phyloP scores from a whole-genome alignment of 257 asterid genomes.

The Solanum piurae region DNA sequence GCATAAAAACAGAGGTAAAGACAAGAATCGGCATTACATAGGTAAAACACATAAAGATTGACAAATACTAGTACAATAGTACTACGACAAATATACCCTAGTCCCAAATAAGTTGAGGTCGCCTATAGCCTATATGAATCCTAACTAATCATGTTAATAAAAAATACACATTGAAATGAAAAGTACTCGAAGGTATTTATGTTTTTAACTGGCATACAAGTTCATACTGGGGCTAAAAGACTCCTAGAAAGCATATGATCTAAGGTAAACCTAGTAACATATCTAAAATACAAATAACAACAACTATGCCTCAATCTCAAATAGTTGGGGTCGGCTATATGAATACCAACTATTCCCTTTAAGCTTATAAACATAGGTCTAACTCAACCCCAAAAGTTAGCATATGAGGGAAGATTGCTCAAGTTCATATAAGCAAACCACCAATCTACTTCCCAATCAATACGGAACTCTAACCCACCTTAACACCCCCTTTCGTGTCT shows the following conservation, averaged over 20 bases:
- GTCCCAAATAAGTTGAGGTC: neutral
- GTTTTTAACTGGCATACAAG: neutral
- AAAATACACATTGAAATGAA: neutral
- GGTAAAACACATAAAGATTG: neutral
- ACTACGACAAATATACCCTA: neutral
- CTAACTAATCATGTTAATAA: neutral
- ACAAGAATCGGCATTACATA: neutral
- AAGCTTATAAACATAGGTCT: neutral
- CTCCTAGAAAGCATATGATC: neutral
- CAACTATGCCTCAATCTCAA: neutral
- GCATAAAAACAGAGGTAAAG: neutral
- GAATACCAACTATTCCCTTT: neutral
- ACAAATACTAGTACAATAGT: neutral
- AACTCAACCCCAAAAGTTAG: neutral
- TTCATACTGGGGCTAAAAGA: neutral
- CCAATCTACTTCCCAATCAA: neutral
- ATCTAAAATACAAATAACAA: neutral
- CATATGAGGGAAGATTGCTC: neutral
- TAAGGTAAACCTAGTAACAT: neutral
- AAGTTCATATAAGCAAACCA: neutral
- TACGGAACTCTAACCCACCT: neutral
- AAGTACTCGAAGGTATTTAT: neutral
- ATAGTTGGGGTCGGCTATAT: neutral
- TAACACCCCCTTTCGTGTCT: neutral
- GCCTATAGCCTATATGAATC: neutral